Percentiles rank a stretch among this genome's conserved stretches.
phyloP scores from a whole-genome alignment of 192 early-diverging fungal genomes.

The Allomyces javanicus region DNA sequence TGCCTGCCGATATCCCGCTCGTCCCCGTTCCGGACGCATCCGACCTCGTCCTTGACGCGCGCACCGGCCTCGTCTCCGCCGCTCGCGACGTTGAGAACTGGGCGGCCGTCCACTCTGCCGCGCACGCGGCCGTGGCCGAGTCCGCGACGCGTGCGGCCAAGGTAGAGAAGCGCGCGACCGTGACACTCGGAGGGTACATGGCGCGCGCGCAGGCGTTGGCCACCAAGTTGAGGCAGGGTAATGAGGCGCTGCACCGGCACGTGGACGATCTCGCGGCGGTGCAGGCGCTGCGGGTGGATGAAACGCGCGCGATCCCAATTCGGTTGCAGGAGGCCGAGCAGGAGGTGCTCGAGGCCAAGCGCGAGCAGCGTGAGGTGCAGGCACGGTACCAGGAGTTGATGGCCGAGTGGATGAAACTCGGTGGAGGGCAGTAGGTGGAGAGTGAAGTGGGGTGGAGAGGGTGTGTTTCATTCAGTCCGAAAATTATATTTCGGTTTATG shows the following conservation, averaged over 20 bases:
- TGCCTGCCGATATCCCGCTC: slow-evolving; percentile 6
- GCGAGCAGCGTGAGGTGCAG: not conserved
- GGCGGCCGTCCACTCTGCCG: slow-evolving; percentile 10
- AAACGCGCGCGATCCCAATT: slow-evolving; percentile 35
- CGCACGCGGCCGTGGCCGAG: slow-evolving; percentile 47
- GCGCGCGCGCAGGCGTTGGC: slow-evolving; percentile 37
- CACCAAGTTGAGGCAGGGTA: slow-evolving; percentile 34
- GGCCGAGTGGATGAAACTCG: no score
- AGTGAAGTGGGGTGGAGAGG: no score
- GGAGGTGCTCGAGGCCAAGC: not conserved
- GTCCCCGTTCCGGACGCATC: slow-evolving; percentile 8
- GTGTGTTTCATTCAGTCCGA: no score
- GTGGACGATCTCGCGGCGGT: slow-evolving; percentile 41
- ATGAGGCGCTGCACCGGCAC: slow-evolving; percentile 34
- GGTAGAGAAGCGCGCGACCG: slow-evolving; percentile 58
- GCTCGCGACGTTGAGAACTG: not conserved
- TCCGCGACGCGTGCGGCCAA: slow-evolving; percentile 61
- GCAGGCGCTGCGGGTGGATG: slow-evolving; percentile 27
- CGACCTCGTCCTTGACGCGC: slow-evolving; percentile 3
- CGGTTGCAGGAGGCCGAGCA: slow-evolving; percentile 16
- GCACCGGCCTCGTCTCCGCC: slow-evolving; percentile 7
- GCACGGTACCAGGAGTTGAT: not conserved
- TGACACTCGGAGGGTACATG: slow-evolving; percentile 71
- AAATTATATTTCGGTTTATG: no score
- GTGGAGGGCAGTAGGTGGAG: no score